Conservation (phyloP, 805 yeast species). For the Brettanomyces sp. region DNA sequence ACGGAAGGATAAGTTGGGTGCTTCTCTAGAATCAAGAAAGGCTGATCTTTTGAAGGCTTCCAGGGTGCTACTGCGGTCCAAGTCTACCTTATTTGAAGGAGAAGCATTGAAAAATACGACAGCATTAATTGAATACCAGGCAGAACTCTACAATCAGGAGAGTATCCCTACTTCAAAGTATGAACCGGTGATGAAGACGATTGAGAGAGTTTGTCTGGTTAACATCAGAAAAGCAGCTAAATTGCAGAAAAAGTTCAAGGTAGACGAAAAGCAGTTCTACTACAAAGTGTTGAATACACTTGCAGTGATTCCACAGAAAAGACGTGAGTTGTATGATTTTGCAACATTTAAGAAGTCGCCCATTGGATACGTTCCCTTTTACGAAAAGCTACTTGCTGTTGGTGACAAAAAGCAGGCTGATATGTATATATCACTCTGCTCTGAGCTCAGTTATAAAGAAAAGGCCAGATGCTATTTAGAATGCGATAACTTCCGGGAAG, state of each 20-base stretch:
- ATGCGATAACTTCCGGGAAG: constrained; percentile 42
- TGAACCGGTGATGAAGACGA: constrained; percentile 37
- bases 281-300: constrained; percentile 42
- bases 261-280: constrained; percentile 49
- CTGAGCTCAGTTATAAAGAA: constrained; percentile 33
- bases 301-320: constrained; percentile 38
- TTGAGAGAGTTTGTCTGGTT: constrained; percentile 33
- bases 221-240: constrained; percentile 43
- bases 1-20: constrained; percentile 10
- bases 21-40: constrained; percentile 12
- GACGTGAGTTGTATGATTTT: constrained; percentile 44
- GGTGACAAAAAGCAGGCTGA: constrained; percentile 56
- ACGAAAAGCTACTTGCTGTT: constrained; percentile 38
- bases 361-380: constrained; percentile 64
- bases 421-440: constrained; percentile 46
- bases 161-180: neutral
- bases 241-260: constrained; percentile 41
- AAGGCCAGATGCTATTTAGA: constrained; percentile 41
- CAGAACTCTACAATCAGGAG: constrained; percentile 19
- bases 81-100: constrained; percentile 25
- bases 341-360: constrained; percentile 49
- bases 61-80: constrained; percentile 25
- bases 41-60: constrained; percentile 21
- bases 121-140: constrained; percentile 34
- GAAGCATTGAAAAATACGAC: constrained; percentile 35